Evolutionary conservation across 2,329 filamentous ascomycete genomes (phyloP), one percentile per base, ranked within the genome.

Genomic region (Remersonia thermophila): DNA sequence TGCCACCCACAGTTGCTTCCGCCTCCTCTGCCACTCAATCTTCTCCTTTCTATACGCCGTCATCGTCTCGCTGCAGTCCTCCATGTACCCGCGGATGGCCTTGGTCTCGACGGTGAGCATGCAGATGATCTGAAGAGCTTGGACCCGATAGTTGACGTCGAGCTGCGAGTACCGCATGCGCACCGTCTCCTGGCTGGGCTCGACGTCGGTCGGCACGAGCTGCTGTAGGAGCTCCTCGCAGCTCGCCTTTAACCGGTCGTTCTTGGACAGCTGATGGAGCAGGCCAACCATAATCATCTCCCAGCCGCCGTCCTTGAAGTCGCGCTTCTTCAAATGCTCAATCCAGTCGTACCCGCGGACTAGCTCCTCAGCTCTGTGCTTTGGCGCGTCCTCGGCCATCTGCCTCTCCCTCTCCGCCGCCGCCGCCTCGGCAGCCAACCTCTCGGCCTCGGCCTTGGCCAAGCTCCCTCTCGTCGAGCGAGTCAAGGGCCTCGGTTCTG

Each of bases 31-130:
- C 59, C 77, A 81, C 46, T 93, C 84, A 42, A 95, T 94, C 63
- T 94, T 95, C 55, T 93, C 83, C 58, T 98, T 98, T 33, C 91
- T 79, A 52, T 93, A 85, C 37, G 78, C 76, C 2, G 91, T 98
- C 87, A 96, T 95, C 36, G 85, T 83, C 52, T 89, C 83, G 45
- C 82, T 85, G 60, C 87, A 93, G 44, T 89, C 80, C 47, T 94
- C 85, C 67, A 98, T 81, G 54, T 93, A 93, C 12, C 76, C 79
- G 36, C 89, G 79, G 47, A 96, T 73, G 2, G 82, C 78, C 54
- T 85, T 87, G 0, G 91, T 95, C 51, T 86, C 80, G 38, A 87
- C 70, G 2, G 83, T 87, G 42, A 96, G 66, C 65, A 89, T 78
- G 55, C 84, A 85, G 38, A 95, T 73, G 26, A 93, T 80, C 54